Base-by-base conservation (phyloP, 495 filamentous ascomycete genomes). In the Penicillium tannophilum region DNA sequence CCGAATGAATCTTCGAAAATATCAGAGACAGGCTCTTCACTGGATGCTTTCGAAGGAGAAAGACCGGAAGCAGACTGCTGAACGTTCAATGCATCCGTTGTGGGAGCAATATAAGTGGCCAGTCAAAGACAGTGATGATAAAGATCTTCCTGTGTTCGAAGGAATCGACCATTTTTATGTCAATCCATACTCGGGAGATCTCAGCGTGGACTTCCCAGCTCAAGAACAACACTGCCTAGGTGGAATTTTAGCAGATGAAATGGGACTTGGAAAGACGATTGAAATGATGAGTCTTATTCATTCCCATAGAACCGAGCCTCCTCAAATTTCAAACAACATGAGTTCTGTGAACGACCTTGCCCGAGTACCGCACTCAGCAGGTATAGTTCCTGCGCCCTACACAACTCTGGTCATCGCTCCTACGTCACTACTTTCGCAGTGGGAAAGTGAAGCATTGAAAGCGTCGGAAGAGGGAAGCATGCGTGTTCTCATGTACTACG, bases 81-180 rank as follows among this genome's bases (percentile, higher is more conserved):
- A 85, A 52, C 83, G 86, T 51, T 96, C 92, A 2, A 97, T 98
- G 91, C 92, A 98, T 76, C 94, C 94, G 11, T 72, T 98, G 6
- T 98, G 94, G 94, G 94, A 98, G 76, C 90, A 98, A 73, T 98
- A 98, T 59, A 63, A 65, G 14, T 98, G 92, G 91, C 94, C 95
- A 1, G 78, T 76, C 7, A 93, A 91, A 71, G 94, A 97, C 74
- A 86, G 89, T 36, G 91, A 98, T 56, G 91, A 92, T 61, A 82
- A 89, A 48, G 83, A 88, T 8, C 54, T 97, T 11, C 86, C 89
- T 3, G 60, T 58, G 19, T 80, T 93, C 17, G 73, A 79, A 9
- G 82, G 79, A 16, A 86, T 91, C 58, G 74, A 86, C 17, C 79
- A 78, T 33, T 98, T 98, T 69, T 98, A 97, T 66, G 88, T 97